A percentile compares a stretch with the other conserved stretches of the same genome.
phyloP scores from a whole-genome alignment of 805 yeast genomes.

The Saccharomyces eubayanus region DNA sequence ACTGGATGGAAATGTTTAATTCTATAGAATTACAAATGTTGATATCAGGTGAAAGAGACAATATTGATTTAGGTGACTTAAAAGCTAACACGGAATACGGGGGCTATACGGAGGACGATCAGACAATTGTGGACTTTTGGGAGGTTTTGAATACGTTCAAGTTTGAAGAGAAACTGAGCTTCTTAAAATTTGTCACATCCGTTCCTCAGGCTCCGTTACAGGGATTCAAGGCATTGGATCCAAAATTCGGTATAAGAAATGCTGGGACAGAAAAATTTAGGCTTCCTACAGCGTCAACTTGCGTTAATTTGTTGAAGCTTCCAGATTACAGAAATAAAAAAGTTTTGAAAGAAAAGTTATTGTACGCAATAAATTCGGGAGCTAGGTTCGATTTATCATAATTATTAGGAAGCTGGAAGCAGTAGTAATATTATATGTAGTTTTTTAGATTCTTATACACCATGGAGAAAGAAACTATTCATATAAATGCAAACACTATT shows the following conservation, averaged over 20 bases:
- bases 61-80: conserved; percentile 66
- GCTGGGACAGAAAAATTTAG: conserved; percentile 49
- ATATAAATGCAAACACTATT: neutral
- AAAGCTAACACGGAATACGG: conserved; percentile 53
- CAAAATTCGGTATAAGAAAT: conserved; percentile 72
- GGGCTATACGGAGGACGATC: conserved; percentile 47
- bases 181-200: conserved; percentile 84
- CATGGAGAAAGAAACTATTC: neutral
- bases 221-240: conserved; percentile 69
- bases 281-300: conserved; percentile 88
- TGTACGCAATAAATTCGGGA: conserved; percentile 71
- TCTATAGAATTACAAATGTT: conserved; percentile 75
- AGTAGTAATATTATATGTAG: neutral
- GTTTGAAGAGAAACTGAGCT: conserved; percentile 50
- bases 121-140: conserved; percentile 66
- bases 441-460: neutral
- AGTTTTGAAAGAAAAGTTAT: conserved; percentile 49
- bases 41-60: conserved; percentile 70
- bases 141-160: conserved; percentile 62
- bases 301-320: conserved; percentile 76
- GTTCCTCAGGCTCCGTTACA: conserved; percentile 85
- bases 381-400: conserved; percentile 82
- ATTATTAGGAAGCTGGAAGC: neutral
- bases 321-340: conserved; percentile 71
- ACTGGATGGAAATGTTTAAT: conserved; percentile 81